Evolutionary conservation across 2,329 filamentous ascomycete species (phyloP).

Genomic region (Aspergillus oerlinghausenensis): DNA sequence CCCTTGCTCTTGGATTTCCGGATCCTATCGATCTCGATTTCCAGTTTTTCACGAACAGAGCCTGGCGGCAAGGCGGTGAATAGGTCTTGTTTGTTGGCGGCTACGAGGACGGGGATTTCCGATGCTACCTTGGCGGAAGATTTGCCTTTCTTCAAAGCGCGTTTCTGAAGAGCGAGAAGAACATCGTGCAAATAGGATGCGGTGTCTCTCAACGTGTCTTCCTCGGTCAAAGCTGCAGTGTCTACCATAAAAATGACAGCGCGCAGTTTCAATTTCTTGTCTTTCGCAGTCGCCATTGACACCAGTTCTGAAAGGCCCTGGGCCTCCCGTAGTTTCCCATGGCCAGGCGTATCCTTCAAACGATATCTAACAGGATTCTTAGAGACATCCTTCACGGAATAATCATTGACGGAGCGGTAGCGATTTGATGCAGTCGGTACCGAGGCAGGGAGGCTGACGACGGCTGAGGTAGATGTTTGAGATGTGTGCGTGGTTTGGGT

Average conservation of each 20-base stretch:
- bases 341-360: constrained; percentile 75
- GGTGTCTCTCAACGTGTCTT: constrained; percentile 58
- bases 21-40: constrained; percentile 75
- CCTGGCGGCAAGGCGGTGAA: constrained; percentile 84
- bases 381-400: constrained; percentile 54
- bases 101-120: constrained; percentile 71
- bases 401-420: constrained; percentile 64
- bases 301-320: constrained; percentile 42
- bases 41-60: constrained; percentile 69
- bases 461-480: constrained; percentile 54
- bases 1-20: constrained; percentile 73
- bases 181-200: constrained; percentile 86
- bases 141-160: constrained; percentile 51
- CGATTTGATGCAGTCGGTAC: constrained; percentile 53
- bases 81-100: constrained; percentile 91
- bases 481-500: constrained; percentile 55
- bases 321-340: constrained; percentile 80
- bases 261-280: constrained; percentile 46
- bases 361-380: constrained; percentile 36
- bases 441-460: constrained; percentile 52
- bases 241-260: constrained; percentile 89
- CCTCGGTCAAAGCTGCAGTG: constrained; percentile 58
- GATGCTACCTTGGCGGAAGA: constrained; percentile 52
- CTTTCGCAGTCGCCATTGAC: constrained; percentile 28
- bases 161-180: constrained; percentile 75